phyloP scores from a whole-genome alignment of 352 stramenopile species.

The Phytopythium cucurbitacearum region DNA sequence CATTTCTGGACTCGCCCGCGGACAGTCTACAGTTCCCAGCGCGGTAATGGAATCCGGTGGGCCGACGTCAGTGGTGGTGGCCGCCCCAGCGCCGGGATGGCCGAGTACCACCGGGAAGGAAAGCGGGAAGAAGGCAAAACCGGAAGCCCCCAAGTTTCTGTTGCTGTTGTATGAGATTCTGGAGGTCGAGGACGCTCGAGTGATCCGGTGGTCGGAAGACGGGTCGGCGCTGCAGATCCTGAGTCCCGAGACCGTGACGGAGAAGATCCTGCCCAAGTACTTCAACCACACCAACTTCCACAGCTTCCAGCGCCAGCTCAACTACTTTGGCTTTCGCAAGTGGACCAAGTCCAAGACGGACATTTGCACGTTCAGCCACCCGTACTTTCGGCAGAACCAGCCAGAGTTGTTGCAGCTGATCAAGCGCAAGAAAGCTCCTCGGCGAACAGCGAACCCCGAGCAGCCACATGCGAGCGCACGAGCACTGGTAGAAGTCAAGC shows the following conservation, averaged over 20 bases:
- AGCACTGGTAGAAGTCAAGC: conserved; percentile 13
- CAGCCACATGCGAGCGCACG: neutral
- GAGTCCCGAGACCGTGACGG: conserved; percentile 48
- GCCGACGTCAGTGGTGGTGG: neutral
- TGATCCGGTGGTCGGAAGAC: conserved; percentile 80
- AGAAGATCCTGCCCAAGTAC: conserved; percentile 88
- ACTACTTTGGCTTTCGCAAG: conserved; percentile 92
- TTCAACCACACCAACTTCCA: conserved; percentile 93
- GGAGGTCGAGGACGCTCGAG: conserved; percentile 56
- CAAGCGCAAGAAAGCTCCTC: conserved; percentile 75
- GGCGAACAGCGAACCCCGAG: conserved; percentile 23
- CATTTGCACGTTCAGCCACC: conserved; percentile 84
- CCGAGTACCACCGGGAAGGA: conserved; percentile 29
- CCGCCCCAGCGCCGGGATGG: conserved; percentile 16
- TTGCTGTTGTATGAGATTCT: conserved; percentile 79
- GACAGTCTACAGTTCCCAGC: neutral
- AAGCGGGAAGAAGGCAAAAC: conserved; percentile 25
- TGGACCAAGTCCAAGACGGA: conserved; percentile 84
- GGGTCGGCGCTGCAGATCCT: conserved; percentile 74
- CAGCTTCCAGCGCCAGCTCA: conserved; percentile 90
- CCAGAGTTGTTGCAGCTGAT: conserved; percentile 72
- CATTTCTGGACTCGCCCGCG: no score
- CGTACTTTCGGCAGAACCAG: conserved; percentile 72
- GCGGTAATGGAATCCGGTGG: neutral
- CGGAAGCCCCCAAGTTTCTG: conserved; percentile 80